Evolutionary conservation across 768 basidiomycete species (phyloP).

Genomic region (Boletus vermiculosoides): DNA sequence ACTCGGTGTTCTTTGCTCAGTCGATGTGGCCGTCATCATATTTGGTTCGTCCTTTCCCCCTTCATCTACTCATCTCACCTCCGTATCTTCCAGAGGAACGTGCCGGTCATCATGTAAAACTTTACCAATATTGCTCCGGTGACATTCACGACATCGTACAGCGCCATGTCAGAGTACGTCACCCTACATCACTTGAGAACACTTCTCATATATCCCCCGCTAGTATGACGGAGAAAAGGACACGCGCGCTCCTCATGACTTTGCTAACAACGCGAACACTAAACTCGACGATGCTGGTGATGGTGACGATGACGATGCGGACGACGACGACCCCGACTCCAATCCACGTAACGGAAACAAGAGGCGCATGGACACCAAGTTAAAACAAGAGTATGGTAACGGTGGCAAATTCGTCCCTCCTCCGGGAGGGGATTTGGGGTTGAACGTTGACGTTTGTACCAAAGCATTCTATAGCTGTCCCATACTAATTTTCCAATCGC

Average conservation of each 20-base stretch:
- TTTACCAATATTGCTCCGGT: constrained; percentile 77
- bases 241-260: constrained; percentile 48
- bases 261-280: constrained; percentile 36
- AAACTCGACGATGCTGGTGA: constrained; percentile 39
- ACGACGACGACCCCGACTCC: constrained; percentile 33
- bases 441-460: constrained; percentile 28
- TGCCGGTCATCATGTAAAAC: constrained; percentile 74
- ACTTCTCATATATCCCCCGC: not conserved
- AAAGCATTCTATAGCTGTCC: not conserved
- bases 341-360: constrained; percentile 17
- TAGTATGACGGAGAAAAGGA: constrained; percentile 56
- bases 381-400: constrained; percentile 30
- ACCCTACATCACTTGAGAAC: constrained; percentile 3
- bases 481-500: constrained; percentile 3
- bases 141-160: constrained; percentile 71
- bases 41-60: constrained; percentile 53
- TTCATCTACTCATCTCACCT: not conserved
- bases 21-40: constrained; percentile 86
- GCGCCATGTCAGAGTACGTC: constrained; percentile 55
- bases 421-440: constrained; percentile 16
- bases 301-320: constrained; percentile 39
- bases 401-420: constrained; percentile 20
- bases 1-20: constrained; percentile 86
- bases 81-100: constrained; percentile 57
- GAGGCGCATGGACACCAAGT: constrained; percentile 27